Evolutionary conservation across 768 basidiomycete species (phyloP).

Genomic region (Suillus luteus): DNA sequence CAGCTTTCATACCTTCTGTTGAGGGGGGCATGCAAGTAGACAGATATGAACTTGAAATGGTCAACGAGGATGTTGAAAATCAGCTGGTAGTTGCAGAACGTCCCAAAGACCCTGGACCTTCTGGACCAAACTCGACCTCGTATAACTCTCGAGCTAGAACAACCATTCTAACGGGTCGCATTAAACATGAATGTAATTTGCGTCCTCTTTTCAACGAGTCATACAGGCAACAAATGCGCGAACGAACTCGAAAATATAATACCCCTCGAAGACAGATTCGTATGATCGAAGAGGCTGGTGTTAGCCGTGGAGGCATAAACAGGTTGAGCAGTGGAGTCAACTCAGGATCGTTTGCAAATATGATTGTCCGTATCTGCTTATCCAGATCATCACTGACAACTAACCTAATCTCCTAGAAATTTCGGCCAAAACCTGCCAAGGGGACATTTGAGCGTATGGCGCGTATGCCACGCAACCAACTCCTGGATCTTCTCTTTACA

Average conservation of each 20-base stretch:
- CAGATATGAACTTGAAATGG: conserved; percentile 87
- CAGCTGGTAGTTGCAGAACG: conserved; percentile 84
- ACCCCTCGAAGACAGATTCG: conserved; percentile 66
- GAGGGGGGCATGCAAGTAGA: conserved; percentile 43
- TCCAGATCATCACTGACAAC: not conserved
- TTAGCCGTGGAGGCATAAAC: conserved; percentile 71
- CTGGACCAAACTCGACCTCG: conserved; percentile 38
- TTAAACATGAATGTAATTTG: conserved; percentile 80
- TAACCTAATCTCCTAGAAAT: conserved; percentile 42
- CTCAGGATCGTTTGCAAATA: conserved; percentile 58
- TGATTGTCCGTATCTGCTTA: conserved; percentile 54
- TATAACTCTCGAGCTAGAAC: conserved; percentile 66
- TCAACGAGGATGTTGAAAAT: conserved; percentile 82
- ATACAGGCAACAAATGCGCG: conserved; percentile 74
- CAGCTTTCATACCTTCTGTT: conserved; percentile 32
- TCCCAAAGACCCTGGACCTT: conserved; percentile 60
- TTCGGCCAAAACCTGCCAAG: conserved; percentile 66
- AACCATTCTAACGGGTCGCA: conserved; percentile 75
- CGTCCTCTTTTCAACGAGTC: conserved; percentile 66
- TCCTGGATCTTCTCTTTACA: conserved; percentile 79
- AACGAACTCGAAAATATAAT: conserved; percentile 65
- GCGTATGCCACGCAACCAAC: conserved; percentile 87
- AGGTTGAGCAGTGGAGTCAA: conserved; percentile 76
- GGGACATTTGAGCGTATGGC: conserved; percentile 85
- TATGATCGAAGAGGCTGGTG: conserved; percentile 72